Evolutionary conservation across 352 stramenopile genomes (phyloP).

Genomic region (Pythium apleroticum): DNA sequence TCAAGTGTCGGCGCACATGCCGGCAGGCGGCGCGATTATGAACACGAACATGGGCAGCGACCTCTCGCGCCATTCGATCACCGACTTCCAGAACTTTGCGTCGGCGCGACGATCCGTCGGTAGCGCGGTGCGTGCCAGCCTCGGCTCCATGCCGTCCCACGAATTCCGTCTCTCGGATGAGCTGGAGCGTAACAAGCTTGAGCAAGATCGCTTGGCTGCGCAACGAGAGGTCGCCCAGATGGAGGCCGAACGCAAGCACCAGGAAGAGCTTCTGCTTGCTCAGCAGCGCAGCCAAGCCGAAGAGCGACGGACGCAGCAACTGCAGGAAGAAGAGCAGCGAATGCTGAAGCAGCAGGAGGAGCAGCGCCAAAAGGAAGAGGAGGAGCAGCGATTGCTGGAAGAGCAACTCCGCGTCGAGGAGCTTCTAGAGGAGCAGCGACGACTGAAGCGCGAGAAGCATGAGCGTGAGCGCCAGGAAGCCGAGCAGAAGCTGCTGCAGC

Average conservation of each 20-base stretch:
- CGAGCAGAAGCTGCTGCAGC: constrained; percentile 37
- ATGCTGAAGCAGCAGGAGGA: background rate
- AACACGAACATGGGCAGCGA: constrained; percentile 7
- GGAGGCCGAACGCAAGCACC: constrained; percentile 22
- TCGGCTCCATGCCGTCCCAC: constrained; percentile 24
- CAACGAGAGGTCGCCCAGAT: constrained; percentile 14
- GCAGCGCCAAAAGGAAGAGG: background rate
- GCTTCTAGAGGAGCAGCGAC: constrained; percentile 61
- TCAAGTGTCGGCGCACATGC: background rate
- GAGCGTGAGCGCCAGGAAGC: constrained; percentile 51
- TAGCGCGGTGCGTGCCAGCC: constrained; percentile 41
- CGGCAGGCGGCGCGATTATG: constrained; percentile 4
- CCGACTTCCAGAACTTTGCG: constrained; percentile 84
- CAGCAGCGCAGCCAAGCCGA: constrained; percentile 16
- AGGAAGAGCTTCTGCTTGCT: constrained; percentile 25
- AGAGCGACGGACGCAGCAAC: constrained; percentile 18
- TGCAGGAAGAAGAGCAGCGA: background rate
- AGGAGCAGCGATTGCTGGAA: constrained; percentile 19
- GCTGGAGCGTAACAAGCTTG: constrained; percentile 16
- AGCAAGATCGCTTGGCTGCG: constrained; percentile 14
- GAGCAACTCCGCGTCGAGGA: constrained; percentile 39
- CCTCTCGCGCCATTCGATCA: constrained; percentile 35
- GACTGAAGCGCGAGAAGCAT: constrained; percentile 71
- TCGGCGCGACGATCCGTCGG: constrained; percentile 38
- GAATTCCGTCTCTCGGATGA: constrained; percentile 43